Evolutionary conservation across 2,329 filamentous ascomycete genomes (phyloP).

Genomic region (Xylaria sp.): DNA sequence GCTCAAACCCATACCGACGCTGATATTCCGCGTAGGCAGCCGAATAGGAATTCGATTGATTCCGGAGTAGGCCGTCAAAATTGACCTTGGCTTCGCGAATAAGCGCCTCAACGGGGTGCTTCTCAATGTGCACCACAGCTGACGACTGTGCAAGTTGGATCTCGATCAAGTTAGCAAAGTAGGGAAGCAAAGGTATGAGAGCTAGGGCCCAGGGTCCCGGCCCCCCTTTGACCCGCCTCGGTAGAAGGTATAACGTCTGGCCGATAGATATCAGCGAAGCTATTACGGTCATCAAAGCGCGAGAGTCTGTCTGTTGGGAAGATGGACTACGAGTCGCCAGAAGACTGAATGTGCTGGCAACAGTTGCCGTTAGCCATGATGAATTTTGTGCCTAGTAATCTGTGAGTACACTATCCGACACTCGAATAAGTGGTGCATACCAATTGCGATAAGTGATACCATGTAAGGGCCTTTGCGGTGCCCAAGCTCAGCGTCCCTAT

Average conservation of each 20-base stretch:
- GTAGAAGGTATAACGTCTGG: constrained; percentile 50
- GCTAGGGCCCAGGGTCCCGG: constrained; percentile 49
- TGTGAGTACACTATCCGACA: neutral
- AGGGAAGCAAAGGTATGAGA: constrained; percentile 49
- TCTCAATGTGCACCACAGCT: constrained; percentile 19
- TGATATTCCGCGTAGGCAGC: constrained; percentile 56
- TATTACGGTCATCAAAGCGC: constrained; percentile 45
- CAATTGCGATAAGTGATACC: constrained; percentile 51
- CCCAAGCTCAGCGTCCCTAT: constrained; percentile 43
- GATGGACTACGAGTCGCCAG: constrained; percentile 48
- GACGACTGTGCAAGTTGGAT: constrained; percentile 41
- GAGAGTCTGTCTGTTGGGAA: constrained; percentile 44
- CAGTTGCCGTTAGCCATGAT: constrained; percentile 50
- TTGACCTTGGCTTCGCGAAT: constrained; percentile 43
- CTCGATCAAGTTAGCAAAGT: constrained; percentile 45
- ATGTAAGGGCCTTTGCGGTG: constrained; percentile 49
- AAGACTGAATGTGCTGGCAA: constrained; percentile 50
- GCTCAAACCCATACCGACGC: constrained; percentile 56
- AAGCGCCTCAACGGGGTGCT: constrained; percentile 54
- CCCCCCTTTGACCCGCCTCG: constrained; percentile 47
- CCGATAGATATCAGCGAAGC: constrained; percentile 49
- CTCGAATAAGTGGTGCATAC: constrained; percentile 43
- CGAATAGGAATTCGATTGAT: constrained; percentile 54
- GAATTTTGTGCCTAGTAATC: constrained; percentile 47
- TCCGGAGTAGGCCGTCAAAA: constrained; percentile 50